Evolutionary conservation across 2,329 filamentous ascomycete species (phyloP), one percentile per base, ranked within the genome.

Genomic region (Stachybotrys echinatus): DNA sequence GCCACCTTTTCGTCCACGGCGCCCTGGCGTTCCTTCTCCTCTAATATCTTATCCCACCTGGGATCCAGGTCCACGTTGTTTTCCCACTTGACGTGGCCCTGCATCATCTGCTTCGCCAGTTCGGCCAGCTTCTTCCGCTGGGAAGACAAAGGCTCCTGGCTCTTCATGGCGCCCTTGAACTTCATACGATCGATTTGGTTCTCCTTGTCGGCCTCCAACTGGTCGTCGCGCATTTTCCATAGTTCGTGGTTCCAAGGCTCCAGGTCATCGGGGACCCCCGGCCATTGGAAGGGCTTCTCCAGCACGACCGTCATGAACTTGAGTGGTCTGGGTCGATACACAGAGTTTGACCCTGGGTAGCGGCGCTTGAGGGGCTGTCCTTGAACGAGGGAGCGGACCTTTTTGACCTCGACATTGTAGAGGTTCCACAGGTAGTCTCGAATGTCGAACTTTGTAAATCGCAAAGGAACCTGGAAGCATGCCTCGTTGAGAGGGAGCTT

Each of bases 231-330:
- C 59, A 74, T 73, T 62, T 77, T 73, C 66, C 74, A 81, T 49
- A 81, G 70, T n/a, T 76, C 69, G 56, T 83, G 75, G 66, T 84
- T 84, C 85, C 86, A 91, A 65, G 74, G 70, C 50, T 75, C 66
- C 54, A 81, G 74, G 64, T 87, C 78, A 55, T 75, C 69, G 5
- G 89, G 88, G 57, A 75, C 68, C 55, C 83, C 79, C 1, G 94
- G 94, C 87, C 89, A 97, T 50, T 88, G 83, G 73, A 99, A 99
- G 5, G 92, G 89, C 74, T 85, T 75, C 54, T 79, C 82, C 74
- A 99, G 81, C 76, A 96, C 89, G 42, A 95, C 89, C 40, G 88
- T 95, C 94, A 99, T 99, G 69, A 85, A 88, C 80, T 99, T 99
- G 62, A 85, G 79, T 46, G 84, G 74, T 55, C 80, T 76, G 22